These are phyloP conservation scores for Flaveria brownii DNA, from an alignment of 129 eudicot genomes.

Conservation along the genomic window DNA sequence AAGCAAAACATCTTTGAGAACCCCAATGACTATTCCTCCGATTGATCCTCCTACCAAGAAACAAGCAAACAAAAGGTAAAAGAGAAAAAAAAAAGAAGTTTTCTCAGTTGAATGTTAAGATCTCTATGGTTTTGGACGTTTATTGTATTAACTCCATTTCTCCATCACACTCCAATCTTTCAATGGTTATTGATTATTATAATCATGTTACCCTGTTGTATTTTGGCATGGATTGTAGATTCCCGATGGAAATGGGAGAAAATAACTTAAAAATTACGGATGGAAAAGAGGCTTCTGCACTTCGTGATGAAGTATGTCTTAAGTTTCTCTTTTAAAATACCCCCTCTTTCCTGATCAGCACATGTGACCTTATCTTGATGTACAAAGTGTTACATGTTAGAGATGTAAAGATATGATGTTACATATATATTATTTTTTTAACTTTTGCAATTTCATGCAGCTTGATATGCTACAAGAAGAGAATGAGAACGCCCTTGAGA, in stretches of 20 bases:
- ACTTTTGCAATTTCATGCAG: slow-evolving; percentile 51
- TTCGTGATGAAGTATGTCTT: slow-evolving; percentile 81
- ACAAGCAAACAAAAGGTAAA: slow-evolving; percentile 58
- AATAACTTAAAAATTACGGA: slow-evolving; percentile 60
- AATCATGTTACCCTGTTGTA: neutral
- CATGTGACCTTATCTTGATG: slow-evolving; percentile 8
- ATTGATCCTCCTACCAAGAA: slow-evolving; percentile 71
- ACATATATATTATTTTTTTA: slow-evolving; percentile 7
- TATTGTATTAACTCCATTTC: neutral
- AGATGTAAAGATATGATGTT: slow-evolving; percentile 8
- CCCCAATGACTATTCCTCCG: slow-evolving; percentile 68
- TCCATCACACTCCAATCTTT: neutral
- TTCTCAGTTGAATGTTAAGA: slow-evolving; percentile 1
- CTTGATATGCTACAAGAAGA: slow-evolving; percentile 98
- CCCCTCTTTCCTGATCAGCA: neutral
- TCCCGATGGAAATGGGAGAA: slow-evolving; percentile 57
- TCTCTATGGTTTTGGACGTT: slow-evolving; percentile 7
- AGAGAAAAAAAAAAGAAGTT: slow-evolving; percentile 13
- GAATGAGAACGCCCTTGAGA: slow-evolving; percentile 67
- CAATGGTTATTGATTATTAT: neutral
- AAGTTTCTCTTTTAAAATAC: neutral
- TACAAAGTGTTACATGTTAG: slow-evolving; percentile 3
- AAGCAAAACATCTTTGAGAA: slow-evolving; percentile 55
- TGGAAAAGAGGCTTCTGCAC: slow-evolving; percentile 83
- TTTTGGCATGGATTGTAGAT: slow-evolving; percentile 23